Percentiles rank a stretch among this genome's conserved stretches.
Conservation (phyloP, 495 filamentous ascomycete species). For the Penicillium bialowiezense region DNA sequence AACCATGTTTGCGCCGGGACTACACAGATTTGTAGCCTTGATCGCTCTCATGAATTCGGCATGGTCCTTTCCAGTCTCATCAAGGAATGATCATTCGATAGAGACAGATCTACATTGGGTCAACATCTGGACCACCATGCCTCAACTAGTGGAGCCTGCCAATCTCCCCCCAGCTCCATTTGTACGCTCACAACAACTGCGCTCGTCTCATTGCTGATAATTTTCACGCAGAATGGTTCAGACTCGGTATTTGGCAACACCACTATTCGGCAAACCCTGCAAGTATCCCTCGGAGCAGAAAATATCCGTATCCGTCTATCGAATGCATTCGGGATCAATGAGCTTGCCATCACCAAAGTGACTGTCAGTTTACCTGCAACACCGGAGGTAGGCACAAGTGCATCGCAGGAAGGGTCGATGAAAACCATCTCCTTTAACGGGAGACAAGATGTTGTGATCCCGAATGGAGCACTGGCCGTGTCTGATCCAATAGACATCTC, state of each 20-base stretch:
- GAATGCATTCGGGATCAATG: conserved; percentile 63
- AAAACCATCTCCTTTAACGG: conserved; percentile 48
- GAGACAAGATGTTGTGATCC: conserved; percentile 48
- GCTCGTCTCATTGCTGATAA: background rate
- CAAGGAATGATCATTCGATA: no score
- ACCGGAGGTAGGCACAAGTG: conserved; percentile 48
- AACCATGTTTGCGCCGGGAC: no score
- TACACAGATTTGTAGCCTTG: no score
- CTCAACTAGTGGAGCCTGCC: conserved; percentile 59
- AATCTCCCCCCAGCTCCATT: conserved; percentile 61
- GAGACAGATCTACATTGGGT: conserved; percentile 52
- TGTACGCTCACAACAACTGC: conserved; percentile 36
- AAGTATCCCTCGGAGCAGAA: conserved; percentile 50
- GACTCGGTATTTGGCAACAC: conserved; percentile 46
- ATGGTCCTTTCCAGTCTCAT: no score
- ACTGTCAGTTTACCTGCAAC: conserved; percentile 53
- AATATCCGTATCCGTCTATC: conserved; percentile 62
- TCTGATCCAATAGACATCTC: conserved; percentile 62
- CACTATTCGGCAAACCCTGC: conserved; percentile 66
- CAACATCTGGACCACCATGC: conserved; percentile 64
- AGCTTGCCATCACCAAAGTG: conserved; percentile 58
- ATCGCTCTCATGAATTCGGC: no score
- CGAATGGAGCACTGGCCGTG: conserved; percentile 55
- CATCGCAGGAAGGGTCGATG: conserved; percentile 28
- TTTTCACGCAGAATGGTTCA: background rate